Percentiles rank a stretch among this genome's conserved stretches.
Evolutionary conservation across 257 asterid species (phyloP).

Genomic region (Misopates orontium): DNA sequence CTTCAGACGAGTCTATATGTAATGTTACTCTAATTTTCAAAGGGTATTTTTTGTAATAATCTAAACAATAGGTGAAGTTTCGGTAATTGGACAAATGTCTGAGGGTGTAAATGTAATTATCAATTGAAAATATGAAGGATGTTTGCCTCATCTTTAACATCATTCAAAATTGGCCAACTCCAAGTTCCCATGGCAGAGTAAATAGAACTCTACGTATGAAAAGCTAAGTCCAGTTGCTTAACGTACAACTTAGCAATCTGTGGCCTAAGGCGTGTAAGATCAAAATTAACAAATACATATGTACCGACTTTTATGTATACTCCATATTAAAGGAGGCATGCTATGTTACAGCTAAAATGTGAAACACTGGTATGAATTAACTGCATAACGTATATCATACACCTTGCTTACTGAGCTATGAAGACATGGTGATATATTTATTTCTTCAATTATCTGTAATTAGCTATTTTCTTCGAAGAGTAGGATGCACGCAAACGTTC

Average conservation of each 20-base stretch:
- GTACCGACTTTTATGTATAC: background rate
- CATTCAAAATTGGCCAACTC: background rate
- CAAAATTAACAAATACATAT: background rate
- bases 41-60: too few species aligned
- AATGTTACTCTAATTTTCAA: too few species aligned
- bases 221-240: background rate
- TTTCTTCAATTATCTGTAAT: too few species aligned
- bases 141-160: background rate
- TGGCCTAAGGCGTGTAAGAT: background rate
- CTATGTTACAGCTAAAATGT: background rate
- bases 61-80: too few species aligned
- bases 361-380: background rate
- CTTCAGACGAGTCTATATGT: too few species aligned
- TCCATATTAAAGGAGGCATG: background rate
- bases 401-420: background rate
- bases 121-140: background rate
- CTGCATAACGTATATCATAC: background rate
- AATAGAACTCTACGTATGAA: background rate
- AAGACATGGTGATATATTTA: background rate
- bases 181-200: constrained; percentile 1
- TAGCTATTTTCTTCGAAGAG: too few species aligned
- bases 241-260: background rate
- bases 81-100: too few species aligned
- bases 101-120: background rate
- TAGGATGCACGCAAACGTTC: background rate